These are phyloP conservation scores for Globisporangium barbulae DNA, from an alignment of 352 stramenopile species.

Conservation along the genomic window DNA sequence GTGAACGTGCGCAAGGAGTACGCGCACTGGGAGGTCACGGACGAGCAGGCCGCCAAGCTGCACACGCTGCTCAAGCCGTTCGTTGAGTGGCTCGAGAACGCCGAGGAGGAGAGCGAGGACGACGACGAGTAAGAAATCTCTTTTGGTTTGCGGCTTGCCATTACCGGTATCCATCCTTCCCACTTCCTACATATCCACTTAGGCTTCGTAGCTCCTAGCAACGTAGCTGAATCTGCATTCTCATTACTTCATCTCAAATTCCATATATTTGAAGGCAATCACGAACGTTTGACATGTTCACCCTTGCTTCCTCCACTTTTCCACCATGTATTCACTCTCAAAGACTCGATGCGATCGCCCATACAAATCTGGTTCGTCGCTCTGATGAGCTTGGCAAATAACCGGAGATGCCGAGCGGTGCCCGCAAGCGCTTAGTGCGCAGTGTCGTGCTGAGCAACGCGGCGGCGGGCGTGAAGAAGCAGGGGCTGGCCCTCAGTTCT, in stretches of 20 bases:
- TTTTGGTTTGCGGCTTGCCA: background rate
- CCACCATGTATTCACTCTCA: background rate
- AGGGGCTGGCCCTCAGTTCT: too few species aligned
- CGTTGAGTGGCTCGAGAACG: conserved; percentile 97
- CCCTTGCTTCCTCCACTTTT: background rate
- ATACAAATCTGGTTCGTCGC: too few species aligned
- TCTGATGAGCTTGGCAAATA: too few species aligned
- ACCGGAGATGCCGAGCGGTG: too few species aligned
- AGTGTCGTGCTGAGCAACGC: too few species aligned
- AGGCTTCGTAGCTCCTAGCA: background rate
- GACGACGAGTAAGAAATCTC: conserved; percentile 40
- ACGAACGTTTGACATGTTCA: background rate
- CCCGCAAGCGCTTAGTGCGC: too few species aligned
- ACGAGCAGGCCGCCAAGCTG: conserved; percentile 86
- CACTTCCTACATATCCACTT: background rate
- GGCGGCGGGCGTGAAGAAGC: too few species aligned
- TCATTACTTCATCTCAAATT: background rate
- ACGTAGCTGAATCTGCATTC: background rate
- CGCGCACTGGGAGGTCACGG: conserved; percentile 84
- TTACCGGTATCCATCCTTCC: too few species aligned
- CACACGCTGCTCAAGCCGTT: conserved; percentile 91
- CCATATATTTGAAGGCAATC: background rate
- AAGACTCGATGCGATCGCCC: too few species aligned
- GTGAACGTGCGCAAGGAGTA: conserved; percentile 75
- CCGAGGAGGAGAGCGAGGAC: conserved; percentile 89